These are phyloP conservation scores for Fusarium phyllophilum DNA, from an alignment of 2,329 filamentous ascomycete species.

Conservation along the genomic window DNA sequence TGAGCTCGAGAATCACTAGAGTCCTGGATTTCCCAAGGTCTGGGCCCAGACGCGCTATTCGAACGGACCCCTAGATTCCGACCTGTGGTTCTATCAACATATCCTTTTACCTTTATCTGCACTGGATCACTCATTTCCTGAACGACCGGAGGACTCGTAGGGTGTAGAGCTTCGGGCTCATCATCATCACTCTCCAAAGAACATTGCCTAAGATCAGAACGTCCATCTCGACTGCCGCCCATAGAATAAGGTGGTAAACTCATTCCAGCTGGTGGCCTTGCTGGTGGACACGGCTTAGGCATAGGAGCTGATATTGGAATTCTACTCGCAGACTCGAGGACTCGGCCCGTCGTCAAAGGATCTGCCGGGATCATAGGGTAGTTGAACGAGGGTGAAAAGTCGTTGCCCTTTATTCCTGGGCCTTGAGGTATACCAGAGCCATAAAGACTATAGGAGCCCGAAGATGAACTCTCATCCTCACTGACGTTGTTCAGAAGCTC, in stretches of 20 bases:
- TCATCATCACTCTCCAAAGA: neutral
- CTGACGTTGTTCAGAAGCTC: neutral
- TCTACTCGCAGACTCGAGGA: neutral
- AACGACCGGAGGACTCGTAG: fast-evolving
- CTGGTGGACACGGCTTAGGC: fast-evolving
- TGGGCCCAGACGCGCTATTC: fast-evolving
- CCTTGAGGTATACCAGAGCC: too few relatives aligned
- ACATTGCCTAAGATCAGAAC: neutral
- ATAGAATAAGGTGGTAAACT: neutral
- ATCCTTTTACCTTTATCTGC: fast-evolving
- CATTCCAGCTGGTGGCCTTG: fast-evolving
- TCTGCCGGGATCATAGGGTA: too few relatives aligned
- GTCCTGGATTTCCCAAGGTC: neutral
- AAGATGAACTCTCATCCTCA: neutral
- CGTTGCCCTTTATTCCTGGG: too few relatives aligned
- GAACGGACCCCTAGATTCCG: neutral
- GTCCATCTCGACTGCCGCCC: neutral
- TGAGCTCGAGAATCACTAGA: fast-evolving
- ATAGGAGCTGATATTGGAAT: neutral
- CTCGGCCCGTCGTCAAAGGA: neutral
- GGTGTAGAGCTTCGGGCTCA: neutral
- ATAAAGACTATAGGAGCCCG: too few relatives aligned
- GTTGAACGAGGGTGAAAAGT: too few relatives aligned
- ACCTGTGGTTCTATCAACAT: neutral
- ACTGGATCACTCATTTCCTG: neutral